These are phyloP conservation scores for Monascus ruber DNA, from an alignment of 2,329 filamentous ascomycete species.

Conservation along the genomic window DNA sequence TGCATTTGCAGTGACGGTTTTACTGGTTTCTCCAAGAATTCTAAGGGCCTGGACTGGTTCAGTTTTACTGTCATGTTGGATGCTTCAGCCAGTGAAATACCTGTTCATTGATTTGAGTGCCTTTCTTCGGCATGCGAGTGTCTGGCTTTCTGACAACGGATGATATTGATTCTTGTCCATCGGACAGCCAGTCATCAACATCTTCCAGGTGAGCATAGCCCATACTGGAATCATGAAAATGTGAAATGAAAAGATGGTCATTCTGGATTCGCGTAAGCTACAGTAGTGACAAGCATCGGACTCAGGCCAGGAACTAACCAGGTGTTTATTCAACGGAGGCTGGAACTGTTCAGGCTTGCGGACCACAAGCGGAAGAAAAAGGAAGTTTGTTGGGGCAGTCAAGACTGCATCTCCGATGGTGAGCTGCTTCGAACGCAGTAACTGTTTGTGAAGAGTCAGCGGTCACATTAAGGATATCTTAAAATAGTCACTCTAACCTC, in stretches of 20 bases:
- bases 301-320: constrained; percentile 16
- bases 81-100: not conserved
- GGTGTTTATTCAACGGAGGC: constrained; percentile 27
- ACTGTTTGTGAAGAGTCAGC: constrained; percentile 40
- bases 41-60: constrained; percentile 35
- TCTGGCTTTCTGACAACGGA: constrained; percentile 24
- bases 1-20: constrained; percentile 53
- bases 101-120: not conserved
- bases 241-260: constrained; percentile 78
- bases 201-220: constrained; percentile 68
- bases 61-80: not conserved
- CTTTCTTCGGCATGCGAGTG: not conserved
- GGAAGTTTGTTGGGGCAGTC: constrained; percentile 62
- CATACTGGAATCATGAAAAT: constrained; percentile 64
- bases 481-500: constrained; percentile 32
- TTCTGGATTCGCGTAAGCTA: constrained; percentile 35
- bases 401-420: constrained; percentile 65
- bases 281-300: no score
- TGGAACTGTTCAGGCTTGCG: constrained; percentile 21
- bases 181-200: constrained; percentile 27
- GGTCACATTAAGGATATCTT: not conserved
- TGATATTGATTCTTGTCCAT: constrained; percentile 23
- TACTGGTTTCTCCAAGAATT: constrained; percentile 47
- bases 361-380: constrained; percentile 63
- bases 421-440: constrained; percentile 68